Percentiles rank a stretch among this genome's conserved stretches.
Evolutionary conservation across 331 rosid genomes (phyloP).

Genomic region (Ulmus americana): DNA sequence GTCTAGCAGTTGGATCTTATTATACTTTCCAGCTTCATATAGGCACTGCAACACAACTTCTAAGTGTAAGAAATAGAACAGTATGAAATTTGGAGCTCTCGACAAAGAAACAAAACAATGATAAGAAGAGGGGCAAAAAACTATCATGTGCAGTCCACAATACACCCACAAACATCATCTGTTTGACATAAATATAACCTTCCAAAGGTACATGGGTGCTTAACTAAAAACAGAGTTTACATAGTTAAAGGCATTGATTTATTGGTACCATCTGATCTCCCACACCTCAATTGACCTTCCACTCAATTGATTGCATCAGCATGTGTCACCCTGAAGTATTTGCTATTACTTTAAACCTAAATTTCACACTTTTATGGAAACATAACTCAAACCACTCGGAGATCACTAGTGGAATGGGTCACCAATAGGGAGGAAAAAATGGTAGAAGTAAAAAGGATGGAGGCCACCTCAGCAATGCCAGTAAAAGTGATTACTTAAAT

Average conservation of each 20-base stretch:
- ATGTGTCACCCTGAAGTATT: neutral
- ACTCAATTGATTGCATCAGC: neutral
- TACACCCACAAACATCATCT: neutral
- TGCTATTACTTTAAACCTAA: neutral
- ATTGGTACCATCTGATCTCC: neutral
- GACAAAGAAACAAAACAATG: neutral
- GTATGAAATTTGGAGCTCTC: neutral
- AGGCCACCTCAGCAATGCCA: neutral
- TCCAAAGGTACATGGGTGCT: neutral
- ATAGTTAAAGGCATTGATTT: neutral
- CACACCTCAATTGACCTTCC: neutral
- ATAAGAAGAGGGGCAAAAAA: neutral
- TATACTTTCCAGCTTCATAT: conserved; percentile 66
- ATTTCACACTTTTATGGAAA: neutral
- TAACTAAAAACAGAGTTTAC: neutral
- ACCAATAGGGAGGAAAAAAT: neutral
- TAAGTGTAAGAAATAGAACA: conserved; percentile 18
- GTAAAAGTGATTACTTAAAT: neutral
- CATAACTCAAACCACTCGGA: neutral
- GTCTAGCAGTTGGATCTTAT: conserved; percentile 57
- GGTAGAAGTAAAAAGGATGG: neutral
- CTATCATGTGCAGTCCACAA: neutral
- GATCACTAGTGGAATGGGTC: neutral
- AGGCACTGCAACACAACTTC: conserved; percentile 60
- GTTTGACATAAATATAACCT: neutral